Conservation (phyloP, 352 stramenopile species). For the Globisporangium spinosum region DNA sequence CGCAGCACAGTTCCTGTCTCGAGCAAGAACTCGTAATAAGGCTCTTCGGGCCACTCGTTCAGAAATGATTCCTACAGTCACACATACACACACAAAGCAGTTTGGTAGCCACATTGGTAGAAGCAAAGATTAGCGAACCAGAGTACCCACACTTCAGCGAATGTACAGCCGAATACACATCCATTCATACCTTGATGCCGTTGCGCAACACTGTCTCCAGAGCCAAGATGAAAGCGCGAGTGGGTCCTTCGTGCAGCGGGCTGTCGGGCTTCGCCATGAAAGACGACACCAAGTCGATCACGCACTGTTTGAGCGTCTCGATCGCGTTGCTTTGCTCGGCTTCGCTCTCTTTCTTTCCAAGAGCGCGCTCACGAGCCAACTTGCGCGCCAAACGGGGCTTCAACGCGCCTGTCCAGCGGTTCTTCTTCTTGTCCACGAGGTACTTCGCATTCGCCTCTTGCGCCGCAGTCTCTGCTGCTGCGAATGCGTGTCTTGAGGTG, state of each 20-base stretch:
- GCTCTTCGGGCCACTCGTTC: slow-evolving; percentile 57
- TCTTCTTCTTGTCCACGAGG: slow-evolving; percentile 18
- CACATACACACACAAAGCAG: neutral
- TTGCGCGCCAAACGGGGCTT: slow-evolving; percentile 34
- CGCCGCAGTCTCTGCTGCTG: slow-evolving; percentile 45
- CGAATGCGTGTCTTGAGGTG: slow-evolving; percentile 34
- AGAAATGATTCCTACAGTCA: slow-evolving; percentile 36
- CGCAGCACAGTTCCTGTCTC: slow-evolving; percentile 56
- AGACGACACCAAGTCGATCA: slow-evolving; percentile 67
- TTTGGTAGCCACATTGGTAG: neutral
- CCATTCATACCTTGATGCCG: slow-evolving; percentile 51
- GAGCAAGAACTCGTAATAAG: slow-evolving; percentile 69
- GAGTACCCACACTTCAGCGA: too few species aligned
- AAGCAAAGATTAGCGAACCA: neutral
- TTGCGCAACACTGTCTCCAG: slow-evolving; percentile 63
- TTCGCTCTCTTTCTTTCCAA: slow-evolving; percentile 23
- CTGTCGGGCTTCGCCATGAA: slow-evolving; percentile 68
- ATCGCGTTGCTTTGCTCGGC: slow-evolving; percentile 27
- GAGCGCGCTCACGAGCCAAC: slow-evolving; percentile 31
- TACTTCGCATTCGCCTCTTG: slow-evolving; percentile 33
- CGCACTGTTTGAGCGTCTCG: slow-evolving; percentile 31
- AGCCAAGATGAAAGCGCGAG: slow-evolving; percentile 52
- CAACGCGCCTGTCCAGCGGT: slow-evolving; percentile 20
- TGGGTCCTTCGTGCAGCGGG: slow-evolving; percentile 70
- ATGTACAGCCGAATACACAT: too few species aligned